Percentiles rank a stretch among this genome's conserved stretches.
phyloP scores from a whole-genome alignment of 495 filamentous ascomycete genomes.

The Podospora pseudopauciseta region DNA sequence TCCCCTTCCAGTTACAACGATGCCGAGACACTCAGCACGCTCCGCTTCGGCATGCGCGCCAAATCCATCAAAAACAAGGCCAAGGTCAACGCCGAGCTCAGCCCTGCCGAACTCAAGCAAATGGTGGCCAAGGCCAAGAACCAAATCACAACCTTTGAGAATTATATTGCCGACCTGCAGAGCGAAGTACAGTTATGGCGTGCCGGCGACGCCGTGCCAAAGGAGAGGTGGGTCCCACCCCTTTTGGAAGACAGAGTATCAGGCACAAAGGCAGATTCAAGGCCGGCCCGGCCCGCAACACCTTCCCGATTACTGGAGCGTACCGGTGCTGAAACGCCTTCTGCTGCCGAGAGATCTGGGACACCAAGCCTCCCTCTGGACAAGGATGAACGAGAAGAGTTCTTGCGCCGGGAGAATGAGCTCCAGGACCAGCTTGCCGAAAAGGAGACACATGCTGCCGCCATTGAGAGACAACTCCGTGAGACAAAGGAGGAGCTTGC shows the following conservation, averaged over 20 bases:
- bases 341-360: constrained; percentile 66
- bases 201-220: constrained; percentile 80
- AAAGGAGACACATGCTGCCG: constrained; percentile 76
- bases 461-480: constrained; percentile 70
- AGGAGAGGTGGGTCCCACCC: constrained; percentile 59
- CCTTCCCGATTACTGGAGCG: constrained; percentile 79
- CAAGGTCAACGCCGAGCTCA: constrained; percentile 97
- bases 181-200: constrained; percentile 84
- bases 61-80: constrained; percentile 99
- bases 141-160: constrained; percentile 83
- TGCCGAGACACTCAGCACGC: constrained; percentile 86
- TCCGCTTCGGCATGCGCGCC: constrained; percentile 92
- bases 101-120: constrained; percentile 87
- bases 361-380: constrained; percentile 86
- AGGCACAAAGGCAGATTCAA: constrained; percentile 56
- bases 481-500: constrained; percentile 80
- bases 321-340: constrained; percentile 63
- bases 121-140: constrained; percentile 86
- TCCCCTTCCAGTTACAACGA: constrained; percentile 98
- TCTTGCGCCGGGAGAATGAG: constrained; percentile 91
- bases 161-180: constrained; percentile 80
- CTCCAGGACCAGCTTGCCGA: constrained; percentile 94
- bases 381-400: constrained; percentile 96
- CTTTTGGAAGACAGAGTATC: constrained; percentile 62
- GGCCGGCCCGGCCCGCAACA: constrained; percentile 66